phyloP scores from a whole-genome alignment of 208 protist genomes.

The Leishmania mexicana region DNA sequence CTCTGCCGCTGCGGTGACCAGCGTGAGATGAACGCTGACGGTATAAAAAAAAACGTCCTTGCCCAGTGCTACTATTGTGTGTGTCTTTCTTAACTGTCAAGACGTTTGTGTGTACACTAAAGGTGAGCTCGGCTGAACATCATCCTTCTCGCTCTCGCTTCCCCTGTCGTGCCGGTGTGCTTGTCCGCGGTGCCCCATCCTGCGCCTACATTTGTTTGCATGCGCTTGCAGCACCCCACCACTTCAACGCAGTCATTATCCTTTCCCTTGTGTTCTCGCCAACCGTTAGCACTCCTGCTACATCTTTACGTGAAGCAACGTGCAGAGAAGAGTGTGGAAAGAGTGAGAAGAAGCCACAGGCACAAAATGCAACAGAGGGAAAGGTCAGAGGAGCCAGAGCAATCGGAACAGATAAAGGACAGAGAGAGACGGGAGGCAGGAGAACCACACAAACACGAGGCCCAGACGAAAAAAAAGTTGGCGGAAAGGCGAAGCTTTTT shows the following conservation, averaged over 20 bases:
- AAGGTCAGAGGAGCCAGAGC: background rate
- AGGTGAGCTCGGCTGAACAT: background rate
- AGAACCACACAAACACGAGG: background rate
- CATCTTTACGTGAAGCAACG: background rate
- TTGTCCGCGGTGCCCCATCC: background rate
- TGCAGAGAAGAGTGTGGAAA: background rate
- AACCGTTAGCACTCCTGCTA: background rate
- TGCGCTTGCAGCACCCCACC: background rate
- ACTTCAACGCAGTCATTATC: background rate
- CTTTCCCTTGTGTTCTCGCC: background rate
- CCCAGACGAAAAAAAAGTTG: background rate
- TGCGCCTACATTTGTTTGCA: background rate
- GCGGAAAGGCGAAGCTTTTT: background rate
- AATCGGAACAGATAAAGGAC: background rate
- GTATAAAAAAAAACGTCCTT: background rate
- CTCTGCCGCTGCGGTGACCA: background rate
- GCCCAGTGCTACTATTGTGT: background rate
- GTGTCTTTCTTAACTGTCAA: background rate
- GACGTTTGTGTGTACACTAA: background rate
- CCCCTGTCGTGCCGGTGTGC: background rate
- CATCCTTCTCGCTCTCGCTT: background rate
- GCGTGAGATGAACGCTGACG: background rate
- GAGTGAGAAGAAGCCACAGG: background rate
- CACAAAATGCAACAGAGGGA: background rate
- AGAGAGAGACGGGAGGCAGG: background rate